phyloP scores from a whole-genome alignment of 768 basidiomycete species.

The Boletus rex-veris region DNA sequence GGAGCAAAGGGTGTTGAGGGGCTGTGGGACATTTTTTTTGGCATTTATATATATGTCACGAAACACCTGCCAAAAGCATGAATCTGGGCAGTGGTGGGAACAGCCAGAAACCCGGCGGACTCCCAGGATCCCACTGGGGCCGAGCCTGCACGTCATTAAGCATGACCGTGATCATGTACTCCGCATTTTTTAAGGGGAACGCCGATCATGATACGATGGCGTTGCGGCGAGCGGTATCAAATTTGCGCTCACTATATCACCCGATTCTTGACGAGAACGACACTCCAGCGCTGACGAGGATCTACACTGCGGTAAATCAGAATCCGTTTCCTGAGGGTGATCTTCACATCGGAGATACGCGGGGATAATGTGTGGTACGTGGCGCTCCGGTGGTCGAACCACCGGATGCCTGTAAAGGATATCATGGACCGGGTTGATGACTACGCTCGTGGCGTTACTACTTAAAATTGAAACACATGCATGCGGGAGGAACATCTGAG shows the following conservation, averaged over 20 bases:
- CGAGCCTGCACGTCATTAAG: not conserved
- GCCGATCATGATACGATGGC: not conserved
- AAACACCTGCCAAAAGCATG: not conserved
- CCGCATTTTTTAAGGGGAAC: not conserved
- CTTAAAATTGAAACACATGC: not conserved
- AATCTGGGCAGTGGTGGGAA: not conserved
- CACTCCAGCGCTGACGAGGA: not conserved
- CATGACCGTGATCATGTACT: not conserved
- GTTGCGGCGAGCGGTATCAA: not conserved
- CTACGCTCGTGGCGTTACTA: no score
- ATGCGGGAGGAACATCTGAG: not conserved
- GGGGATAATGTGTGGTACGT: constrained; percentile 1
- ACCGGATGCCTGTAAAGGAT: constrained; percentile 8
- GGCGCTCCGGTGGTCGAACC: constrained; percentile 10
- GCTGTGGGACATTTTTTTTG: not conserved
- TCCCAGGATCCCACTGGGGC: not conserved
- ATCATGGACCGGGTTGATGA: not conserved
- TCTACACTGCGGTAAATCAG: constrained; percentile 12
- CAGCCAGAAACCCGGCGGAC: not conserved
- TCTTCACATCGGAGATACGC: constrained; percentile 7
- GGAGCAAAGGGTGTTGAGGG: not conserved
- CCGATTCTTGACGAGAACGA: not conserved
- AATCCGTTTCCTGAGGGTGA: not conserved
- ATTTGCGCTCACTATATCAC: not conserved
- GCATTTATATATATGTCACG: constrained; percentile 8